A percentile compares a stretch with the other conserved stretches of the same genome.
These are phyloP conservation scores for Penicillium sp. DNA, from an alignment of 2,329 filamentous ascomycete species.

Conservation along the genomic window DNA sequence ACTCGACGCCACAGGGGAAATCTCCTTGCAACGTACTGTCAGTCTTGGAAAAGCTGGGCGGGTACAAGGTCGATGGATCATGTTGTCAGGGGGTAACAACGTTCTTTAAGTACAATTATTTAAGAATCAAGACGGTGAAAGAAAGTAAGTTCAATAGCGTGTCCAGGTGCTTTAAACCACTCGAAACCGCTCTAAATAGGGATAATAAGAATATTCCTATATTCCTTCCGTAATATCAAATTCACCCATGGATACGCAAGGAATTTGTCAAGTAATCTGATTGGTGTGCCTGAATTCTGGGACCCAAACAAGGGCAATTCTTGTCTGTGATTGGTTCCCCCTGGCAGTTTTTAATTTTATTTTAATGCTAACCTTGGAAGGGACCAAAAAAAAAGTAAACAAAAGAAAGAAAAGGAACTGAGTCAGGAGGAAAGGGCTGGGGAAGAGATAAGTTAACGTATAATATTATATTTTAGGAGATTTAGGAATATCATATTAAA, in stretches of 20 bases:
- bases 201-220: no score
- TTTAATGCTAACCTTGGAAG: slow-evolving; percentile 18
- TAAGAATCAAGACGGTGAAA: no score
- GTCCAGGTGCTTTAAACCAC: no score
- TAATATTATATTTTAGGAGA: no score
- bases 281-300: slow-evolving; percentile 34
- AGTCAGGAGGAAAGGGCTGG: background rate
- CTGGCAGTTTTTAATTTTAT: slow-evolving; percentile 25
- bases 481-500: background rate
- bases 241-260: slow-evolving; percentile 20
- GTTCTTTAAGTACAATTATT: background rate
- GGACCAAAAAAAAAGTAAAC: slow-evolving; percentile 16
- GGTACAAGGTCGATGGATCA: background rate
- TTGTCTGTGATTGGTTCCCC: slow-evolving; percentile 24
- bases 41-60: slow-evolving; percentile 4
- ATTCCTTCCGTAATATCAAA: background rate
- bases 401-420: slow-evolving; percentile 25
- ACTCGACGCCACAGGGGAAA: background rate
- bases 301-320: background rate
- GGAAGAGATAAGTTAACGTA: background rate
- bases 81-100: background rate
- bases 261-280: slow-evolving; percentile 24
- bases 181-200: no score
- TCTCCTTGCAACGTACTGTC: slow-evolving; percentile 3
- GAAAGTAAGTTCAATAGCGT: slow-evolving; percentile 7